Percentiles rank a stretch among this genome's conserved stretches.
Conservation (phyloP, 1,284 basidiomycete genomes). For the Exsudoporus floridanus region DNA sequence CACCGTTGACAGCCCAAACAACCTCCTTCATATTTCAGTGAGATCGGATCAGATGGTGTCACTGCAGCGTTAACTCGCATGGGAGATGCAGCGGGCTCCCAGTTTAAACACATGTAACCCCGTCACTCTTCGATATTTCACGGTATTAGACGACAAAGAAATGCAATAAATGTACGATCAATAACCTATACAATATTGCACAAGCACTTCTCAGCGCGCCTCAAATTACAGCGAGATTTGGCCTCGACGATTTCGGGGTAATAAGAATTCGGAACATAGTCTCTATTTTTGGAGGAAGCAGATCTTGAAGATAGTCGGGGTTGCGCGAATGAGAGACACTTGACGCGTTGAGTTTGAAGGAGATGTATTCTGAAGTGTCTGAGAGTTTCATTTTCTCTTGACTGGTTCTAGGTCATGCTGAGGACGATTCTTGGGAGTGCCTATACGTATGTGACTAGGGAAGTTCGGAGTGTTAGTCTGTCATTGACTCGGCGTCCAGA, state of each 20-base stretch:
- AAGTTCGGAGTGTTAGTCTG: background rate
- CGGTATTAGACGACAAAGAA: conserved; percentile 1
- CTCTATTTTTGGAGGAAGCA: conserved; percentile 10
- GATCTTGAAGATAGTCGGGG: conserved; percentile 7
- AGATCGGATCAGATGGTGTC: no score
- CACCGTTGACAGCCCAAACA: no score
- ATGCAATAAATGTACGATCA: conserved; percentile 12
- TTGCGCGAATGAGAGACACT: conserved; percentile 27
- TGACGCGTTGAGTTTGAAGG: conserved; percentile 12
- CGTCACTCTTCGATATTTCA: conserved; percentile 25
- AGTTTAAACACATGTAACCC: background rate
- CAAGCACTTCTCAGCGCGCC: background rate
- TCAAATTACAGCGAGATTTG: conserved; percentile 9
- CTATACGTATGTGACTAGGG: conserved; percentile 8
- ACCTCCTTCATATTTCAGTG: no score
- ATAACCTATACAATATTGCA: background rate
- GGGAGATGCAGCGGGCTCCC: no score
- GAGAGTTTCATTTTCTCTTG: conserved; percentile 3
- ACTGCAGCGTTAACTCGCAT: no score
- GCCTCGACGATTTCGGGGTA: conserved; percentile 25
- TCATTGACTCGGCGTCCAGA: background rate
- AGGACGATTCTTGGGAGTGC: conserved; percentile 24
- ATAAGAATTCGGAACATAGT: conserved; percentile 22
- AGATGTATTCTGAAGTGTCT: conserved; percentile 28
- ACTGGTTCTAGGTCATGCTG: background rate